Conservation (phyloP, 805 yeast species). For the Scheffersomyces lignosus region DNA sequence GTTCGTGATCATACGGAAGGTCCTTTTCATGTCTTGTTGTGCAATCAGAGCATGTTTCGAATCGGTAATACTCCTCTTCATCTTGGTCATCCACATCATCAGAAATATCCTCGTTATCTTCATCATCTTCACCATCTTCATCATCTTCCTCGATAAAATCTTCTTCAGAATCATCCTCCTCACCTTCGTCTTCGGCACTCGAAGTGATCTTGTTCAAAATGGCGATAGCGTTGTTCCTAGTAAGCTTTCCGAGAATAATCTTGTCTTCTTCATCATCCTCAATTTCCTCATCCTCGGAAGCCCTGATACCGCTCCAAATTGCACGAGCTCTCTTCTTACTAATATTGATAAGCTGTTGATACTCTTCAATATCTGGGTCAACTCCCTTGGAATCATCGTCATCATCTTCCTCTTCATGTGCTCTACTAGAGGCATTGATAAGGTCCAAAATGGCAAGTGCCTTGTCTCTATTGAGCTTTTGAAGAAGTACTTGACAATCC, state of each 20-base stretch:
- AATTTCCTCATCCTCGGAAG: background rate
- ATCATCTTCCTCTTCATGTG: constrained; percentile 1
- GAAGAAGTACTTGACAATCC: background rate
- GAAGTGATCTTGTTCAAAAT: constrained; percentile 1
- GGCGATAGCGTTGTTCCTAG: background rate
- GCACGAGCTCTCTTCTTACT: constrained; percentile 1
- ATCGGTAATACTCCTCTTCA: too few relatives aligned
- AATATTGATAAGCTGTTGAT: background rate
- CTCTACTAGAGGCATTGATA: background rate
- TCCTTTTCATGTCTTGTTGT: too few relatives aligned
- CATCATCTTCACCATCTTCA: constrained; percentile 4
- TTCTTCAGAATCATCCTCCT: constrained; percentile 8
- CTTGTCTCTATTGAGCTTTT: background rate
- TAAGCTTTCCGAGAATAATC: background rate
- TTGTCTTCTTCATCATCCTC: constrained; percentile 1
- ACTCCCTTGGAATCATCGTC: background rate
- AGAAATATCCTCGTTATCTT: background rate
- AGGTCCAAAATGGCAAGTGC: background rate
- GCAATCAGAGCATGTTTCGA: too few relatives aligned
- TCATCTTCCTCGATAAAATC: constrained; percentile 5
- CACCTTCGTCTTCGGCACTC: constrained; percentile 5
- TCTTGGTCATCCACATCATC: too few relatives aligned
- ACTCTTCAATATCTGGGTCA: background rate
- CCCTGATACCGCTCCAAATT: background rate
- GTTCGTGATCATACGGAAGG: too few relatives aligned